A percentile compares a stretch with the other conserved stretches of the same genome.
phyloP scores from a whole-genome alignment of 805 yeast species.

The Scheffersomyces coipomensis region DNA sequence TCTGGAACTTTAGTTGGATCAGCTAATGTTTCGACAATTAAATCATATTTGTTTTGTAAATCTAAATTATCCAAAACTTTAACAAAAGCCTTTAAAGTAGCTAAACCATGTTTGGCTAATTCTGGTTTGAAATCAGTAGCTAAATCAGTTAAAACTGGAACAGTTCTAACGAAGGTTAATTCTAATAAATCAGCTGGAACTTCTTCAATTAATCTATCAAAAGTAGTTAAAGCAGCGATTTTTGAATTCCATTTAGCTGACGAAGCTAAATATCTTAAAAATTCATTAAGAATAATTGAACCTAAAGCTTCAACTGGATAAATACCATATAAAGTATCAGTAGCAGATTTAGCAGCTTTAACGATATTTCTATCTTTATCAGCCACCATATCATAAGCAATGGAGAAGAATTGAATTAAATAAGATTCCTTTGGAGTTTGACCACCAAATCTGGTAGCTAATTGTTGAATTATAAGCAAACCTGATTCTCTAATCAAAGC shows the following conservation, averaged over 20 bases:
- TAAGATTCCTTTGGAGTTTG: constrained; percentile 74
- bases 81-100: constrained; percentile 68
- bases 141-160: constrained; percentile 84
- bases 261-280: constrained; percentile 64
- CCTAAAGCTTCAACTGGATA: constrained; percentile 79
- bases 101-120: constrained; percentile 79
- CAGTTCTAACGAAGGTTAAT: constrained; percentile 68
- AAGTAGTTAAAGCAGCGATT: constrained; percentile 68
- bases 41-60: constrained; percentile 78
- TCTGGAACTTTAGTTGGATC: constrained; percentile 86
- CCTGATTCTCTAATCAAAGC: constrained; percentile 76
- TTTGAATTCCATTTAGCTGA: constrained; percentile 95
- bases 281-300: constrained; percentile 60
- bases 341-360: constrained; percentile 80
- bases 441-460: constrained; percentile 60
- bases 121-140: constrained; percentile 97
- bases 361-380: constrained; percentile 88
- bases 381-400: constrained; percentile 68
- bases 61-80: constrained; percentile 89
- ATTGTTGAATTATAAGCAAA: constrained; percentile 58
- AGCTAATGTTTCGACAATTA: constrained; percentile 82
- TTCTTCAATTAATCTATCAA: constrained; percentile 75
- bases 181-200: constrained; percentile 86
- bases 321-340: constrained; percentile 65
- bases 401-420: constrained; percentile 58